These are phyloP conservation scores for Neurospora sp. DNA, from an alignment of 495 filamentous ascomycete species.

Conservation along the genomic window DNA sequence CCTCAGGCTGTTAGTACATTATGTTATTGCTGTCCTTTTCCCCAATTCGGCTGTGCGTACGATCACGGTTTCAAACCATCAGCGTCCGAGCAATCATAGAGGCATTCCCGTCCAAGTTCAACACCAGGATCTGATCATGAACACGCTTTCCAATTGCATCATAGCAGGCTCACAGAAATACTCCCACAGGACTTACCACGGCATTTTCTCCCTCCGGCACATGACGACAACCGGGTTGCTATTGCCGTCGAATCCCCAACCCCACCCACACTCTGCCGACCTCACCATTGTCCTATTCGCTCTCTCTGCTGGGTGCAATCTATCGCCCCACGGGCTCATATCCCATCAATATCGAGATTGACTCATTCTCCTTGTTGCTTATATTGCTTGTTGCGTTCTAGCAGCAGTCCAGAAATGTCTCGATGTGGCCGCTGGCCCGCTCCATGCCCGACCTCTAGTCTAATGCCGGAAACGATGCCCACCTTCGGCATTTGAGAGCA, in stretches of 20 bases:
- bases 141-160: background rate
- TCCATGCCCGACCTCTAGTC: background rate
- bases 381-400: background rate
- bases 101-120: background rate
- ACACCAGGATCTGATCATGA: background rate
- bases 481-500: background rate
- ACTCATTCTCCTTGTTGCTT: background rate
- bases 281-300: slow-evolving; percentile 12
- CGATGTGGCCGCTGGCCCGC: background rate
- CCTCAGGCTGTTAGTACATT: background rate
- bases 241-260: slow-evolving; percentile 7
- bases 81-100: background rate
- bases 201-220: background rate
- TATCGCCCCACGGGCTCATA: slow-evolving; percentile 8
- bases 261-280: slow-evolving; percentile 13
- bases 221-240: slow-evolving; percentile 10
- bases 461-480: background rate
- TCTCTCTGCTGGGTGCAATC: slow-evolving; percentile 9
- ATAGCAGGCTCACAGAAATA: background rate
- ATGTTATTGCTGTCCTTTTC: background rate
- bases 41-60: background rate
- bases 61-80: background rate
- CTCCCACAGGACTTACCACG: background rate
- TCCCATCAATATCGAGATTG: background rate
- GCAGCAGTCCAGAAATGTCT: background rate